Percentiles rank a stretch among this genome's conserved stretches.
phyloP scores from a whole-genome alignment of 1,284 basidiomycete species.

The Rhodotorula glutinis region DNA sequence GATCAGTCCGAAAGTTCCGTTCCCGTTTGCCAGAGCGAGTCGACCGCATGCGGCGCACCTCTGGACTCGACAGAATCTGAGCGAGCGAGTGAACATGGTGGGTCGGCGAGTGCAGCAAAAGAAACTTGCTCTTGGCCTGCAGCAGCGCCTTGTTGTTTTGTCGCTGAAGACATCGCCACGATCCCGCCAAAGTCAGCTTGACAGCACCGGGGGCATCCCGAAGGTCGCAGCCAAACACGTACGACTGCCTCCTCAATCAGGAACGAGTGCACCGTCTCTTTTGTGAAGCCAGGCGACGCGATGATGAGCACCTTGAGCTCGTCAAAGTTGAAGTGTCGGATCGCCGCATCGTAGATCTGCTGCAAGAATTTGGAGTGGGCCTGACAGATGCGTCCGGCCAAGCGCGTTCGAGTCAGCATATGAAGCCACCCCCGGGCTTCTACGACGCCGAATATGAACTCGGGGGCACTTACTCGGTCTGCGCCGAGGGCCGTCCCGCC shows the following conservation, averaged over 20 bases:
- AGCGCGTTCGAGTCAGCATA: too few relatives aligned
- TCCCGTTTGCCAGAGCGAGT: too few relatives aligned
- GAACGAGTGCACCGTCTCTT: conserved; percentile 83
- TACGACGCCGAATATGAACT: too few relatives aligned
- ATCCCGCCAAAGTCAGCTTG: too few relatives aligned
- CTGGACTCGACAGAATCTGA: conserved; percentile 89
- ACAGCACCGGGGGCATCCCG: background rate
- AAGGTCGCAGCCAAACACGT: conserved; percentile 27
- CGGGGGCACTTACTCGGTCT: conserved; percentile 74
- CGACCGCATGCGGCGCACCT: conserved; percentile 55
- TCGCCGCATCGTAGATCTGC: conserved; percentile 74
- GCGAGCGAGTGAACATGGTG: conserved; percentile 94
- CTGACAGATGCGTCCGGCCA: too few relatives aligned
- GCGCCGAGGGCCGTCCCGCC: conserved; percentile 63
- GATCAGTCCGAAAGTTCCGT: too few relatives aligned
- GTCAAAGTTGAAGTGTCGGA: conserved; percentile 82
- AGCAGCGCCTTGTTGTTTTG: conserved; percentile 80
- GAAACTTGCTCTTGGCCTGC: conserved; percentile 73
- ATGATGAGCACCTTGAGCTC: conserved; percentile 85
- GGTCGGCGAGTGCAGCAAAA: conserved; percentile 88
- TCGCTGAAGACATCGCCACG: too few relatives aligned
- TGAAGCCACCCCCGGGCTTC: too few relatives aligned
- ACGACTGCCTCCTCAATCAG: conserved; percentile 73
- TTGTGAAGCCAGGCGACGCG: conserved; percentile 93
- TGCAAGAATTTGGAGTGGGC: conserved; percentile 33